Evolutionary conservation across 257 asterid genomes (phyloP).

Genomic region (Solanum tarapatanum): DNA sequence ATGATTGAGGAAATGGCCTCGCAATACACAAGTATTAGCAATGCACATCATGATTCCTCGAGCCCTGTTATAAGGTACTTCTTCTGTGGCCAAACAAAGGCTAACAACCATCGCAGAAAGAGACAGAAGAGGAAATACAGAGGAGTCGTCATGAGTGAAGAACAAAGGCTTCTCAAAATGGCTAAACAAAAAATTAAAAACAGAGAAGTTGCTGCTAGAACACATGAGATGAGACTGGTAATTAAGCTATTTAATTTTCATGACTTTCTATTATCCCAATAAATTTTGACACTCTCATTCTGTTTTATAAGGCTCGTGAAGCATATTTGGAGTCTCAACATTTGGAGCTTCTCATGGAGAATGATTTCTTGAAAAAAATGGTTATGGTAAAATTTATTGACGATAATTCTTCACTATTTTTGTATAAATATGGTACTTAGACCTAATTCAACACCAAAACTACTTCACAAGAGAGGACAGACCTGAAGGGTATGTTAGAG

Average conservation of each 20-base stretch:
- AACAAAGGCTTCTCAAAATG: not conserved
- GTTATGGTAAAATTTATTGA: not conserved
- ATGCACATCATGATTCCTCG: not conserved
- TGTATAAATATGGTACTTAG: not conserved
- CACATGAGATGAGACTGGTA: constrained; percentile 5
- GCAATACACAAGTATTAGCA: not conserved
- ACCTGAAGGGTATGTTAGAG: no score
- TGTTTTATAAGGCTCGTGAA: not conserved
- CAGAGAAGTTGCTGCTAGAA: constrained; percentile 1
- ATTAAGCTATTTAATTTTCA: not conserved
- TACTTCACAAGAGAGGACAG: no score
- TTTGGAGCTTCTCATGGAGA: not conserved
- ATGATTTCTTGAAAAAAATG: not conserved
- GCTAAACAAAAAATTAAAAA: not conserved
- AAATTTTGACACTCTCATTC: not conserved
- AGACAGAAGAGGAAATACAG: constrained; percentile 2
- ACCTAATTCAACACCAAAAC: not conserved
- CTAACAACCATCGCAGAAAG: not conserved
- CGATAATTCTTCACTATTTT: not conserved
- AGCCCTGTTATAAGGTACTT: not conserved
- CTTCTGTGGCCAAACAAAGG: not conserved
- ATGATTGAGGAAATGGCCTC: not conserved
- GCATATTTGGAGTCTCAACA: not conserved
- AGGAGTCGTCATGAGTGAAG: not conserved
- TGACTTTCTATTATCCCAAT: no score